A percentile compares a stretch with the other conserved stretches of the same genome.
phyloP scores from a whole-genome alignment of 495 filamentous ascomycete genomes.

The Lophiostoma macrostomum region DNA sequence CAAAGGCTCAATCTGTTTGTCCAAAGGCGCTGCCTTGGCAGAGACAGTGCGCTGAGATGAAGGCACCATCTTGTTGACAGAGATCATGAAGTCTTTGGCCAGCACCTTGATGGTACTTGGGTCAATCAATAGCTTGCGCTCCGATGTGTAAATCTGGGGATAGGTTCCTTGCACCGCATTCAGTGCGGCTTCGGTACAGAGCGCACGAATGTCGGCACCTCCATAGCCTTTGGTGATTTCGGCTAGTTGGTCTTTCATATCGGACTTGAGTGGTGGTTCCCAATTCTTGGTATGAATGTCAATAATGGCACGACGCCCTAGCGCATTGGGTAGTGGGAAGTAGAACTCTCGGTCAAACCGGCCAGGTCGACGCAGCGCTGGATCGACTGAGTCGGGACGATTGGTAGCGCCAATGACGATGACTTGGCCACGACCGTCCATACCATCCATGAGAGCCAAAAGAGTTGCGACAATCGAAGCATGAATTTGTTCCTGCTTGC shows the following conservation, averaged over 20 bases:
- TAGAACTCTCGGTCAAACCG: conserved; percentile 98
- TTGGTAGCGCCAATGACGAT: conserved; percentile 98
- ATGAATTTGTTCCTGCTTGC: conserved; percentile 97
- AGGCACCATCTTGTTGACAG: conserved; percentile 90
- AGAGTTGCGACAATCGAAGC: conserved; percentile 96
- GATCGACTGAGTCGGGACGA: conserved; percentile 94
- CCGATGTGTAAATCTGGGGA: conserved; percentile 90
- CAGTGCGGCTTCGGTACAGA: conserved; percentile 97
- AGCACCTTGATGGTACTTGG: conserved; percentile 76
- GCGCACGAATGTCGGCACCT: conserved; percentile 87
- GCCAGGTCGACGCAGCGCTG: conserved; percentile 87
- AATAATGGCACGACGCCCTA: conserved; percentile 77
- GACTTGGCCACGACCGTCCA: conserved; percentile 97
- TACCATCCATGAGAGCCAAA: conserved; percentile 95
- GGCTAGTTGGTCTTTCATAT: conserved; percentile 80
- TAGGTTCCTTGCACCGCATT: conserved; percentile 95
- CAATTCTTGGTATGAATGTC: conserved; percentile 95
- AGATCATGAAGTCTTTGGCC: conserved; percentile 94
- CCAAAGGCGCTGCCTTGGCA: conserved; percentile 74
- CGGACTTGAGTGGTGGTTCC: conserved; percentile 68
- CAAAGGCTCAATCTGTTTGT: conserved; percentile 74
- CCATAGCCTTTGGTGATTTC: conserved; percentile 92
- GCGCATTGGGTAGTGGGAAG: conserved; percentile 81
- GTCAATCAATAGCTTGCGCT: conserved; percentile 86
- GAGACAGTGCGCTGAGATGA: conserved; percentile 86